These are phyloP conservation scores for Boletales sp. DNA, from an alignment of 768 basidiomycete genomes.

Conservation along the genomic window DNA sequence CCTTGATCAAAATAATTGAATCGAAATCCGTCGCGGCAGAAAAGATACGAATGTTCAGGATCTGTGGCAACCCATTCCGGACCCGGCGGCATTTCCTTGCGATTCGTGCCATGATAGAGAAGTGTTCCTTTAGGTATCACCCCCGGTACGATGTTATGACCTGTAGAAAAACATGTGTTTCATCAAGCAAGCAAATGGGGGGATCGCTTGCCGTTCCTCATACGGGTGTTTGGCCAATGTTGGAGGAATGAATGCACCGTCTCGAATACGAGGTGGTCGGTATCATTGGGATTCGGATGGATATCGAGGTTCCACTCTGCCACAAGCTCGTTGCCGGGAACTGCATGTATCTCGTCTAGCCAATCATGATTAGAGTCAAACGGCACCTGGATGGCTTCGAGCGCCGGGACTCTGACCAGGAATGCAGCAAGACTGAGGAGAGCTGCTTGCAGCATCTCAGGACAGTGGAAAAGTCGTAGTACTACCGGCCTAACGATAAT, in stretches of 20 bases:
- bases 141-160: constrained; percentile 5
- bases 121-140: constrained; percentile 3
- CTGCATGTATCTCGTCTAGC: too few relatives aligned
- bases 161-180: not conserved
- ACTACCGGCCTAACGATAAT: too few relatives aligned
- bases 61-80: constrained; percentile 31
- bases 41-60: constrained; percentile 33
- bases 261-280: constrained; percentile 35
- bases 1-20: constrained; percentile 11
- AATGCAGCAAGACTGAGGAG: not conserved
- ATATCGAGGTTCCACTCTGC: constrained; percentile 19
- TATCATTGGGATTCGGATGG: constrained; percentile 20
- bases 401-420: too few relatives aligned
- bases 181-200: not conserved
- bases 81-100: constrained; percentile 15
- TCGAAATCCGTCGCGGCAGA: constrained; percentile 13
- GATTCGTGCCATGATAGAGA: constrained; percentile 1
- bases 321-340: not conserved
- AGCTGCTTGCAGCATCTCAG: not conserved
- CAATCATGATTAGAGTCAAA: not conserved
- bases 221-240: constrained; percentile 37
- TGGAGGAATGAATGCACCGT: constrained; percentile 34
- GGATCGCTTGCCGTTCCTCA: constrained; percentile 27
- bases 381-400: not conserved
- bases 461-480: not conserved